These are phyloP conservation scores for Lipomyces anomalus DNA, from an alignment of 805 yeast species.

Conservation along the genomic window DNA sequence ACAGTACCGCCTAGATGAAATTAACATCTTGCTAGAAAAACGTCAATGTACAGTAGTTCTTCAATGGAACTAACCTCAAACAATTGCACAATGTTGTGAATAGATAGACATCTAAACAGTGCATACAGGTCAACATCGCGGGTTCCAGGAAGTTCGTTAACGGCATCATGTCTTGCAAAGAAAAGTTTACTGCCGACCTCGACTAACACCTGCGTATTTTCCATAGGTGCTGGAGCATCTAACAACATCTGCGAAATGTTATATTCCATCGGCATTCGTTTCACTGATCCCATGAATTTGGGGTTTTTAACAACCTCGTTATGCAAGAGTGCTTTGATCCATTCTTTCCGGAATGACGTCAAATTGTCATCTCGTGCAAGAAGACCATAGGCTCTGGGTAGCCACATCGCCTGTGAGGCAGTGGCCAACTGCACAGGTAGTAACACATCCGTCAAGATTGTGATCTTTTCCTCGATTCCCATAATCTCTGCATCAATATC, in stretches of 20 bases:
- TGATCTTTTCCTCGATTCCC: constrained; percentile 16
- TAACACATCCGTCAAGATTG: constrained; percentile 12
- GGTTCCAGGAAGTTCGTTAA: constrained; percentile 16
- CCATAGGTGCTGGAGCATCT: constrained; percentile 2
- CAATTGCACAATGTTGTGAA: constrained; percentile 9
- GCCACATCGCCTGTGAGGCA: constrained; percentile 16
- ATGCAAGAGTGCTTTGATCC: constrained; percentile 18
- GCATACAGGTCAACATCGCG: constrained; percentile 22
- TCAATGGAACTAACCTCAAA: no score
- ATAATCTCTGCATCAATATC: constrained; percentile 5
- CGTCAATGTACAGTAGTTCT: no score
- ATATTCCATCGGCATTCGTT: constrained; percentile 20
- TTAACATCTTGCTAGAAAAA: no score
- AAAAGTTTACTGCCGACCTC: constrained; percentile 1
- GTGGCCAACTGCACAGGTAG: constrained; percentile 18
- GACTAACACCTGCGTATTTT: not conserved
- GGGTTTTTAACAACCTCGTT: constrained; percentile 6
- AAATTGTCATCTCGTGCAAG: constrained; percentile 9
- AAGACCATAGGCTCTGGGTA: constrained; percentile 23
- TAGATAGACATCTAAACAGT: constrained; percentile 15
- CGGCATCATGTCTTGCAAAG: constrained; percentile 14
- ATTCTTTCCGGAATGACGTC: constrained; percentile 16
- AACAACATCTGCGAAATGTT: constrained; percentile 13
- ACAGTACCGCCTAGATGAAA: constrained; percentile 20
- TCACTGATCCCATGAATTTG: not conserved